Conservation (phyloP, 768 basidiomycete genomes). For the Collybia nuda region DNA sequence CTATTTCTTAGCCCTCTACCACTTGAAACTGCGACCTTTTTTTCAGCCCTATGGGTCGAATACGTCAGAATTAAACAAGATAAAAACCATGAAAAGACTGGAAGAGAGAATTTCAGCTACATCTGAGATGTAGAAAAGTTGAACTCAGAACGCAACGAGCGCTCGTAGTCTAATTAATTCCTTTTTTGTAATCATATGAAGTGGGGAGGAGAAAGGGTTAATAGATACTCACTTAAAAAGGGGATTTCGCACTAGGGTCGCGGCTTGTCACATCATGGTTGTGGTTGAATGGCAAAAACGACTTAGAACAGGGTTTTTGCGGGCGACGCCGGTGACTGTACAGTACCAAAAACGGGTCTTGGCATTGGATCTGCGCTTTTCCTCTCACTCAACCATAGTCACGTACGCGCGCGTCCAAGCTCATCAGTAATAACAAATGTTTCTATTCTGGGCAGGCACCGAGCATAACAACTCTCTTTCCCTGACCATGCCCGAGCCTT, state of each 20-base stretch:
- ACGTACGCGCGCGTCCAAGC: too few relatives aligned
- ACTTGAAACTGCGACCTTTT: too few relatives aligned
- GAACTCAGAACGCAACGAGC: slow-evolving; percentile 13
- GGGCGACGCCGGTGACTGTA: neutral
- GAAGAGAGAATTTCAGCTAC: slow-evolving; percentile 6
- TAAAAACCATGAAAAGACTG: neutral
- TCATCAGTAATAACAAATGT: too few relatives aligned
- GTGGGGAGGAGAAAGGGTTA: neutral
- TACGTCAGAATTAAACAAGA: neutral
- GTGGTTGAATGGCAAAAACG: neutral
- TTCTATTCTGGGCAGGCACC: too few relatives aligned
- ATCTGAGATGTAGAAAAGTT: slow-evolving; percentile 5
- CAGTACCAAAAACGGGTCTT: neutral
- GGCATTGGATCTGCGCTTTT: neutral
- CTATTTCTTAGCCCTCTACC: too few relatives aligned
- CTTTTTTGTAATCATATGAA: slow-evolving; percentile 9
- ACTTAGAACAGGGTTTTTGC: neutral
- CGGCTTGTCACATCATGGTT: too few relatives aligned
- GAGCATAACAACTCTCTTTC: too few relatives aligned
- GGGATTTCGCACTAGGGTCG: neutral
- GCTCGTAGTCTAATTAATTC: slow-evolving; percentile 14
- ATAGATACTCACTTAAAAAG: neutral
- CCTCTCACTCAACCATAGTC: too few relatives aligned
- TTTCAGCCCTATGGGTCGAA: neutral
- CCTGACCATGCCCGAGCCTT: too few relatives aligned